A percentile compares a stretch with the other conserved stretches of the same genome.
Evolutionary conservation across 495 filamentous ascomycete genomes (phyloP).

Genomic region (Podospora tetraspora): DNA sequence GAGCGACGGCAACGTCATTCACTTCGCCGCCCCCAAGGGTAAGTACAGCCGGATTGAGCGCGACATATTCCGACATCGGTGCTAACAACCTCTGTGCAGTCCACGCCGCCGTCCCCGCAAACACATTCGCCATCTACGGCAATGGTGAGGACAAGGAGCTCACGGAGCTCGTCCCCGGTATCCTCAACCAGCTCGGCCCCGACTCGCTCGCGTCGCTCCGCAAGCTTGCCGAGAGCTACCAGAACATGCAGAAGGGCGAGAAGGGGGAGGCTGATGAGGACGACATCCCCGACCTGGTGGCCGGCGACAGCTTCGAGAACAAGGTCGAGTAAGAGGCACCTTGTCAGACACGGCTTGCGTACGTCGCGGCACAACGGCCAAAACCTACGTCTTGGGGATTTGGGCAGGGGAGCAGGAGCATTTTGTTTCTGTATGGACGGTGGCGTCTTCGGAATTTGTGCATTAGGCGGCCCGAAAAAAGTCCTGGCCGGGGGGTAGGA

Average conservation of each 20-base stretch:
- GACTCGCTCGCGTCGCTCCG: slow-evolving; percentile 96
- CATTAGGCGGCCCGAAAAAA: slow-evolving; percentile 15
- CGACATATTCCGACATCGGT: background rate
- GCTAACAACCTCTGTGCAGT: slow-evolving; percentile 49
- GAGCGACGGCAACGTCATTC: slow-evolving; percentile 98
- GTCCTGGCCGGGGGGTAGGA: slow-evolving; percentile 15
- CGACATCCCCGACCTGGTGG: slow-evolving; percentile 93
- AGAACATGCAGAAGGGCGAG: slow-evolving; percentile 96
- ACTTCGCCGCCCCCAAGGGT: slow-evolving; percentile 97
- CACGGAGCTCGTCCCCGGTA: slow-evolving; percentile 97
- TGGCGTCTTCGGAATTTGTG: slow-evolving; percentile 28
- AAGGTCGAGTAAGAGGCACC: slow-evolving; percentile 73
- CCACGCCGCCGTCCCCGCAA: slow-evolving; percentile 90
- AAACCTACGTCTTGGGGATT: background rate
- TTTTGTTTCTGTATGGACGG: slow-evolving; percentile 22
- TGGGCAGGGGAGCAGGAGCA: slow-evolving; percentile 8
- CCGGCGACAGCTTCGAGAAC: slow-evolving; percentile 93
- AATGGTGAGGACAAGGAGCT: slow-evolving; percentile 99
- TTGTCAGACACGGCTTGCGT: background rate
- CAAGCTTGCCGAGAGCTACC: slow-evolving; percentile 98
- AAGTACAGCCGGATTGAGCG: slow-evolving; percentile 28
- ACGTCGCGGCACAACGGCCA: slow-evolving; percentile 14
- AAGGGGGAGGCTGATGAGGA: slow-evolving; percentile 69
- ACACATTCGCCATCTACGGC: slow-evolving; percentile 98
- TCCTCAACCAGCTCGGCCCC: slow-evolving; percentile 98